Conservation (phyloP, 805 yeast species). For the Candida sonorensis region DNA sequence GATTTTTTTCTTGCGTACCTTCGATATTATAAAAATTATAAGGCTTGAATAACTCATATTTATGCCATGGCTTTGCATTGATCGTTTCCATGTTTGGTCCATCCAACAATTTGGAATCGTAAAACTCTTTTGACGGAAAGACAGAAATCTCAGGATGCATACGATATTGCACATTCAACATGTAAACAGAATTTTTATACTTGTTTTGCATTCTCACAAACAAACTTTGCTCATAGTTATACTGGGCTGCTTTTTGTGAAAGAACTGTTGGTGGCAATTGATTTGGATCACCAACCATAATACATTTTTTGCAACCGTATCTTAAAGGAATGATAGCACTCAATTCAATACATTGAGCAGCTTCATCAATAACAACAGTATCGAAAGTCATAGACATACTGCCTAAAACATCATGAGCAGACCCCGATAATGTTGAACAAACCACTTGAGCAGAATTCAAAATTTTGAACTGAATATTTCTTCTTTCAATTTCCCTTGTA, state of each 20-base stretch:
- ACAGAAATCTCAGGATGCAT: conserved; percentile 91
- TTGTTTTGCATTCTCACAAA: conserved; percentile 88
- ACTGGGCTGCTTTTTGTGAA: conserved; percentile 77
- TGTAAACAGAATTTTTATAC: conserved; percentile 51
- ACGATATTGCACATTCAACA: conserved; percentile 89
- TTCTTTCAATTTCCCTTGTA: conserved; percentile 68
- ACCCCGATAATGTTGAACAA: conserved; percentile 88
- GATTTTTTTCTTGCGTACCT: conserved; percentile 60
- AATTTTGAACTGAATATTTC: conserved; percentile 67
- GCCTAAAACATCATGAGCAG: conserved; percentile 84
- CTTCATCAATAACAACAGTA: conserved; percentile 92
- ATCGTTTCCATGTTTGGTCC: conserved; percentile 64
- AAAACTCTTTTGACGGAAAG: conserved; percentile 85
- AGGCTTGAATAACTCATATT: conserved; percentile 49
- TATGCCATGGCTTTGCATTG: conserved; percentile 75
- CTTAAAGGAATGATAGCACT: conserved; percentile 87
- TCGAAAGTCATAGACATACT: conserved; percentile 72
- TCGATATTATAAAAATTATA: conserved; percentile 70
- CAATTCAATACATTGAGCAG: conserved; percentile 93
- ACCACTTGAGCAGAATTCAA: conserved; percentile 74
- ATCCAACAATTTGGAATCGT: conserved; percentile 62
- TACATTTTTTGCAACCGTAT: conserved; percentile 84
- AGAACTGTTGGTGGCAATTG: conserved; percentile 96
- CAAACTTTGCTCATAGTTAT: conserved; percentile 81
- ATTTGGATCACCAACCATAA: conserved; percentile 98